phyloP scores from a whole-genome alignment of 345 rosid species.

The Triadica sebifera region DNA sequence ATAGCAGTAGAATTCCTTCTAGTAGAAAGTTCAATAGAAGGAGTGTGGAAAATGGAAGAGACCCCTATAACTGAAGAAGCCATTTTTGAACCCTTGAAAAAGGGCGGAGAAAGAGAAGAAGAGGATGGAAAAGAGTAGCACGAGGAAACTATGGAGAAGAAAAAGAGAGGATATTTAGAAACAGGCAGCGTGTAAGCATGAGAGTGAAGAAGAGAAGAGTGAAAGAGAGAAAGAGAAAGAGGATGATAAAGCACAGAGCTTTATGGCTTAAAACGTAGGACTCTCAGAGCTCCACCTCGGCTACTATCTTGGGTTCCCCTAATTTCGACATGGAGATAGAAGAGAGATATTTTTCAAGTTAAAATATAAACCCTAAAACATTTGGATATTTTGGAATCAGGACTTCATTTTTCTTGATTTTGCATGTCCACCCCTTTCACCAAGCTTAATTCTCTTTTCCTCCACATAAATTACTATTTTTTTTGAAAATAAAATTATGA shows the following conservation, averaged over 20 bases:
- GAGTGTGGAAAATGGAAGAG: conserved; percentile 22
- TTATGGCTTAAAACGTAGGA: neutral
- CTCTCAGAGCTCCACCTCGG: conserved; percentile 10
- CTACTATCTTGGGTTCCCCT: neutral
- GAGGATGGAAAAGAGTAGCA: too few species aligned
- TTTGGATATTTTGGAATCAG: neutral
- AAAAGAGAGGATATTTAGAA: too few species aligned
- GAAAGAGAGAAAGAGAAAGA: conserved; percentile 10
- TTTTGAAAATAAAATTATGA: too few species aligned
- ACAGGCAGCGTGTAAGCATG: too few species aligned
- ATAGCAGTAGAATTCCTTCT: neutral
- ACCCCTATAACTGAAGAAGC: conserved; percentile 27
- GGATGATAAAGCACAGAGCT: neutral
- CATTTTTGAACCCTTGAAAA: neutral
- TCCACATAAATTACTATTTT: neutral
- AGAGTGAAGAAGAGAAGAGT: neutral
- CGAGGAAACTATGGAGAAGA: neutral
- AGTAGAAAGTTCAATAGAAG: conserved; percentile 10
- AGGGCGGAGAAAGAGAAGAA: neutral
- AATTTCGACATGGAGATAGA: neutral
- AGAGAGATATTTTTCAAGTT: neutral
- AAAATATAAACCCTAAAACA: too few species aligned
- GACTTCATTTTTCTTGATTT: neutral
- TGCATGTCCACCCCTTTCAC: neutral
- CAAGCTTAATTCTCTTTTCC: neutral